Base-by-base conservation (phyloP, 805 yeast species). In the Wickerhamiella nectarea region DNA sequence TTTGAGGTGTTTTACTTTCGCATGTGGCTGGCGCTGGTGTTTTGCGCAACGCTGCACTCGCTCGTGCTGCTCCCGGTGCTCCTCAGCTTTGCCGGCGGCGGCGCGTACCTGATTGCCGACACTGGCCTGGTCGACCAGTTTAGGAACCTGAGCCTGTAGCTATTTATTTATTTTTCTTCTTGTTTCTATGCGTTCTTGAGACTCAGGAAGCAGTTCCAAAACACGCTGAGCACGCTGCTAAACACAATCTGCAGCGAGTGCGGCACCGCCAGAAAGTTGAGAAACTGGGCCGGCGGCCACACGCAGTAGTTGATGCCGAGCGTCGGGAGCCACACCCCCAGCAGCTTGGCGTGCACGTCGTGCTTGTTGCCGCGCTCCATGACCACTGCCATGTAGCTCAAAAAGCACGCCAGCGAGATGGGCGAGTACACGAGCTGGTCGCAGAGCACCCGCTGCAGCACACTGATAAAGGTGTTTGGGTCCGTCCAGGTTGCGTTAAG, bases 401-500 rank as follows among this genome's bases (percentile, higher is more conserved):
- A 83, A 59, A 91, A 89, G 34, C 76, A 72, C 26, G 78, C 76
- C 36, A 89, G 67, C 3, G 91, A 81, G 1, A 87, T 56, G 1
- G 98, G 98, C 1, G 96, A 86, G 59, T 79, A 91, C 46, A 86
- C 72, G 40, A 87, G 63, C 60, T 91, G 97, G 58, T 89, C 98
- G 0, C 94, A 80, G 44, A 89, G 63, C 0, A 85, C 96, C 45
- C 95, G 73, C 50, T 87, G 80, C 26, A 89, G 67, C 6, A 83
- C 93, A 44, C 86, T 83, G 17, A 66, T 48, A 1, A 87, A 79
- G 47, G 83, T 70, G n/a, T 82, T 75, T 14, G 82, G 86, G 46
- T 77, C 79, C 4, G 80, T 75, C 59, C 81, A 89, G 50, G 83
- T 75, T 38, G 68, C 65, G 56, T 89, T 87, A 47, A 89, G 68